Evolutionary conservation across 352 stramenopile genomes (phyloP).

Genomic region (Phytophthora europaea): DNA sequence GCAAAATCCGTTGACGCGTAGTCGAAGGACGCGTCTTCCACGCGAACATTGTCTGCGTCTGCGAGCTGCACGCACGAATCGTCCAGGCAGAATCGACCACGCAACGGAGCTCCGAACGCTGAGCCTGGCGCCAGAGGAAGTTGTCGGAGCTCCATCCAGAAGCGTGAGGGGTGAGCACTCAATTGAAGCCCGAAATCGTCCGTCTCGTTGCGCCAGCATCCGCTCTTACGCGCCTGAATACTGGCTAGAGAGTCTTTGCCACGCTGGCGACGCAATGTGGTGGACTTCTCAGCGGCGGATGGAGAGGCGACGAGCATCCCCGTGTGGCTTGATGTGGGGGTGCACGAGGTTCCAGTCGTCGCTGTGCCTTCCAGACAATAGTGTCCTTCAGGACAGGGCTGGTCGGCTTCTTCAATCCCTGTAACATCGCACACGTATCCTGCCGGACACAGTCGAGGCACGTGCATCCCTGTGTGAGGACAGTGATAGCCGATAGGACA

Average conservation of each 20-base stretch:
- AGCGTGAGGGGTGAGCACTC: slow-evolving; percentile 79
- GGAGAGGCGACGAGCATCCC: slow-evolving; percentile 50
- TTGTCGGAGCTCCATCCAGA: slow-evolving; percentile 95
- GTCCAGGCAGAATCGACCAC: slow-evolving; percentile 96
- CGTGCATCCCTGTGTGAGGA: slow-evolving; percentile 92
- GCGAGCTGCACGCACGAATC: slow-evolving; percentile 90
- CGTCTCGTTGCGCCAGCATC: slow-evolving; percentile 97
- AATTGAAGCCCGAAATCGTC: slow-evolving; percentile 96
- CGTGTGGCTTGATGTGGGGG: slow-evolving; percentile 46
- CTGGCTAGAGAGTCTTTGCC: slow-evolving; percentile 28
- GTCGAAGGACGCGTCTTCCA: slow-evolving; percentile 86
- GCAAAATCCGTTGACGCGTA: slow-evolving; percentile 81
- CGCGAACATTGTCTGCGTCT: slow-evolving; percentile 83
- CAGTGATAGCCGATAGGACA: slow-evolving; percentile 97
- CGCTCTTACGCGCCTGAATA: slow-evolving; percentile 81
- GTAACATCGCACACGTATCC: slow-evolving; percentile 96
- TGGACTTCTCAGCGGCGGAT: slow-evolving; percentile 44
- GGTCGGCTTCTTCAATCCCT: slow-evolving; percentile 91
- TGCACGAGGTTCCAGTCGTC: slow-evolving; percentile 93
- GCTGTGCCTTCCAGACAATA: slow-evolving; percentile 97
- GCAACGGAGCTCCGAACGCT: slow-evolving; percentile 78
- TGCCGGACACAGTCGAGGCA: slow-evolving; percentile 94
- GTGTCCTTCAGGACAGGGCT: slow-evolving; percentile 96
- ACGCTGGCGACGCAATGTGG: slow-evolving; percentile 52
- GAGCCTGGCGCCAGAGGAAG: slow-evolving; percentile 87